Evolutionary conservation across 441 rosid species (phyloP).

Genomic region (Adansonia grandidieri): DNA sequence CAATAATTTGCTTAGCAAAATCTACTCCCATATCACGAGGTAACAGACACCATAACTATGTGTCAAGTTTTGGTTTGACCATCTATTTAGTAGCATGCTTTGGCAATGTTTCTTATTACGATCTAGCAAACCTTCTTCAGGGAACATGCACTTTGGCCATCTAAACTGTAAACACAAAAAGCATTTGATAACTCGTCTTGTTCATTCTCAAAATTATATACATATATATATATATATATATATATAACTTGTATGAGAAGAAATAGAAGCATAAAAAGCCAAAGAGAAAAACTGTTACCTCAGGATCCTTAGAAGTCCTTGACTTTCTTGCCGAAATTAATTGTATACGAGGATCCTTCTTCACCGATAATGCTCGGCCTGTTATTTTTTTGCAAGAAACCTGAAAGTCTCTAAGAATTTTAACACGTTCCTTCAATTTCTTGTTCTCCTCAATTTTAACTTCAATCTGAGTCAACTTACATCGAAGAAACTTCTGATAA

Average conservation of each 20-base stretch:
- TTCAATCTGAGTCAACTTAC: conserved; percentile 70
- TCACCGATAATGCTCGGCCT: conserved; percentile 65
- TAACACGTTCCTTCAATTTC: conserved; percentile 70
- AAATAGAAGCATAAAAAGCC: conserved; percentile 6
- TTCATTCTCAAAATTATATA: background rate
- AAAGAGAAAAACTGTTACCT: conserved; percentile 50
- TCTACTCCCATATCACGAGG: conserved; percentile 1
- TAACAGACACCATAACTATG: conserved; percentile 2
- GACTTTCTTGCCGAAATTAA: conserved; percentile 58
- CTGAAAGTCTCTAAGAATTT: conserved; percentile 74
- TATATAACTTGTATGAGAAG: conserved; percentile 7
- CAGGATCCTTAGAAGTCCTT: conserved; percentile 41
- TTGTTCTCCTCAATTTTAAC: conserved; percentile 84
- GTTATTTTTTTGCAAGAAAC: conserved; percentile 65
- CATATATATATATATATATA: background rate
- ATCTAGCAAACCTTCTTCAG: background rate
- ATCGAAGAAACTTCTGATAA: conserved; percentile 69
- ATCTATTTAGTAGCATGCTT: conserved; percentile 14
- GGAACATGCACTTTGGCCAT: conserved; percentile 1
- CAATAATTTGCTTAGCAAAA: conserved; percentile 10
- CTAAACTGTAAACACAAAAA: background rate
- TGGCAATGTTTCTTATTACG: background rate
- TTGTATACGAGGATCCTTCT: conserved; percentile 74
- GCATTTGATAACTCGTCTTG: conserved; percentile 7
- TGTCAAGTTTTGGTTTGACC: conserved; percentile 11